Base-by-base conservation (phyloP, 768 basidiomycete species). In the Leccinum longicurvipes region DNA sequence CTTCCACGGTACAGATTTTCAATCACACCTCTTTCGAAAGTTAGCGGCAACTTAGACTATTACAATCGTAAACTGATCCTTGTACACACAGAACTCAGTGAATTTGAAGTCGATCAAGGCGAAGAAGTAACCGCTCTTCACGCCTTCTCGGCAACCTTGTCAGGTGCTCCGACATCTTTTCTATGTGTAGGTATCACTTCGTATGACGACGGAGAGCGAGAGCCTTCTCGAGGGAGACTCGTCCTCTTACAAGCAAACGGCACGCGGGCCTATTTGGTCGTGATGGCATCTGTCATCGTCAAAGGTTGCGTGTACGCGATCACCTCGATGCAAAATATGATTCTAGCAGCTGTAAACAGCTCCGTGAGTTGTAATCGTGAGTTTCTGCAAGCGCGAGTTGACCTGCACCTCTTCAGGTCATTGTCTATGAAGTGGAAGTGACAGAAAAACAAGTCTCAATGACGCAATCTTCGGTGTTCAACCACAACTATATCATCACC, bases 401-500 rank as follows among this genome's bases (percentile, higher is more conserved):
- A 57, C 55, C 15, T 11, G n/a, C 28, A 53, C 7, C 6, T 41
- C 24, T 60, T 42, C 57, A 83, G 80, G 74, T 88, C n/a, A 61
- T 78, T 47, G 67, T 81, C 28, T 82, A 73, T 57, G 67, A 73
- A 6, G 67, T 83, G 3, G 74, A 77, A 42, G 67, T 58, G 48
- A 61, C 75, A n/a, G 64, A 68, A 10, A 62, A 64, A 32, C 60
- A 74, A 15, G 61, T 73, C 31, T 59, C 68, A 1, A 70, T 73
- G 59, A 63, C 65, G 6, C 73, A 75, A 28, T 61, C 82, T 7
- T 68, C 81, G 0, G 75, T 81, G 36, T 94, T 91, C 87, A 85
- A 88, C 60, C 89, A 92, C 66, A 93, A 90, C 53, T 93, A 94
- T 71, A 58, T 89, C 54, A 83, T 94, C 27, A 83, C 81, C 4